These are phyloP conservation scores for Ganoderma multipileum DNA, from an alignment of 1,284 basidiomycete genomes.

Conservation along the genomic window DNA sequence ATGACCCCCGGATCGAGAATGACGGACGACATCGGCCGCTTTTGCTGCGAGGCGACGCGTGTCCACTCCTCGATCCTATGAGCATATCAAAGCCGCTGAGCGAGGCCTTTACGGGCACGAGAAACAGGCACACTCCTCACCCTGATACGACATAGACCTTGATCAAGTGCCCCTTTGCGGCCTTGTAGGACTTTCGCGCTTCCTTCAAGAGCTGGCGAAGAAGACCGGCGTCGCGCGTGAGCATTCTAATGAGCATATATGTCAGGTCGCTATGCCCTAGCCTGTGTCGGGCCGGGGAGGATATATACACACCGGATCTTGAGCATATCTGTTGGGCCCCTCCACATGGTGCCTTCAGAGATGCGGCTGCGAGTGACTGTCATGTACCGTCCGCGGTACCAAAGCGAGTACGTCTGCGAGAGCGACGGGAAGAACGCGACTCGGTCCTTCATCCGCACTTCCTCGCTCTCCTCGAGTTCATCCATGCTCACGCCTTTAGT, in stretches of 20 bases:
- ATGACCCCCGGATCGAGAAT: conserved; percentile 33
- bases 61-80: conserved; percentile 25
- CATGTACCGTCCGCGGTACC: conserved; percentile 58
- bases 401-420: conserved; percentile 52
- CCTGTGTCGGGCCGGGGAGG: not conserved
- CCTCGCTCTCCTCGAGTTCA: conserved; percentile 33
- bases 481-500: conserved; percentile 8
- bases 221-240: conserved; percentile 30
- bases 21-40: conserved; percentile 29
- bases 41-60: conserved; percentile 25
- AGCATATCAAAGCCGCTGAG: not conserved
- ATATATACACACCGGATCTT: conserved; percentile 31
- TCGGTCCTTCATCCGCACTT: conserved; percentile 32
- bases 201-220: conserved; percentile 38
- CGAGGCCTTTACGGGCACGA: not conserved
- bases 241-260: conserved; percentile 23
- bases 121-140: conserved; percentile 10
- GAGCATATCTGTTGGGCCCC: conserved; percentile 30
- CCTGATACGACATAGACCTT: conserved; percentile 24
- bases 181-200: conserved; percentile 37
- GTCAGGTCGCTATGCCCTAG: not conserved
- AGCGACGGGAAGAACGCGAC: conserved; percentile 57
- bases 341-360: conserved; percentile 33
- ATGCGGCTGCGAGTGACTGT: conserved; percentile 46
- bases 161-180: conserved; percentile 26